Evolutionary conservation across 345 rosid species (phyloP).

Genomic region (Melaleuca quinquenervia): DNA sequence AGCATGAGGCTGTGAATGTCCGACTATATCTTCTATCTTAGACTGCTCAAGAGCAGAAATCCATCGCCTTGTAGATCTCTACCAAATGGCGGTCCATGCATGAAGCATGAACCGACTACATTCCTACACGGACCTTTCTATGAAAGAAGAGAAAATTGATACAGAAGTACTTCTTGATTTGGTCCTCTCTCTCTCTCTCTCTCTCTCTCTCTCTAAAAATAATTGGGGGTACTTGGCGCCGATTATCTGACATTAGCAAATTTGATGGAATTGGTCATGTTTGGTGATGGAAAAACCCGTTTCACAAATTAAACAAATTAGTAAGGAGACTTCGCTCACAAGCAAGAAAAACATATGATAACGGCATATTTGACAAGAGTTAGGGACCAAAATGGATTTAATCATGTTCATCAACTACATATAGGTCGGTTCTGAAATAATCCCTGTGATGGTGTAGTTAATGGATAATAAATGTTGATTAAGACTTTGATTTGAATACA

Average conservation of each 20-base stretch:
- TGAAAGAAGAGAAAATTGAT: background rate
- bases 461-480: no score
- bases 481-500: no score
- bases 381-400: no score
- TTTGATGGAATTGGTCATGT: background rate
- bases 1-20: background rate
- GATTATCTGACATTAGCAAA: background rate
- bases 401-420: no score
- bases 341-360: no score
- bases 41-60: background rate
- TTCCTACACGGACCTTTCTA: background rate
- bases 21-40: background rate
- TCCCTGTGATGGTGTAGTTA: no score
- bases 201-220: background rate
- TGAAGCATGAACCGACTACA: background rate
- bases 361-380: no score
- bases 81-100: background rate
- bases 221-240: background rate
- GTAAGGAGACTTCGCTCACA: no score
- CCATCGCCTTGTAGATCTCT: background rate
- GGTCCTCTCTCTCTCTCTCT: background rate
- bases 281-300: no score
- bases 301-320: no score
- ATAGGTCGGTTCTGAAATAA: no score
- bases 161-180: background rate